Evolutionary conservation across 164 flowering plant genomes (phyloP).

Genomic region (Tetrastigma voinierianum): DNA sequence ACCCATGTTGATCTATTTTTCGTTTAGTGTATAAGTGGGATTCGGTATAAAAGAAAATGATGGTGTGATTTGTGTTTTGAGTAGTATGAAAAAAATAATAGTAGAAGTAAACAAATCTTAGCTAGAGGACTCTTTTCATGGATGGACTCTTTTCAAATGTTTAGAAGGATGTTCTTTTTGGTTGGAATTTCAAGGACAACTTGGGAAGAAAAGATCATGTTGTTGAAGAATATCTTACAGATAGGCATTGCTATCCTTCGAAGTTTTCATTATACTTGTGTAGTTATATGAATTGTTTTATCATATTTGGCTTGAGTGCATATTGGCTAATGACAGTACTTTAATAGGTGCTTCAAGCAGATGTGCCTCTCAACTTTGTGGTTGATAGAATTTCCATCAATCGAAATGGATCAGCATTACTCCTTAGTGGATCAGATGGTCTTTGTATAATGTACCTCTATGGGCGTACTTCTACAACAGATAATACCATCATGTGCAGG

Average conservation of each 20-base stretch:
- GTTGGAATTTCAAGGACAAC: no score
- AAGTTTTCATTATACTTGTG: not conserved
- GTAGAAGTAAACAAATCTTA: no score
- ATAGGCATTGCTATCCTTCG: not conserved
- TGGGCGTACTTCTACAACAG: conserved; percentile 52
- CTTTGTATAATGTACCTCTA: conserved; percentile 66
- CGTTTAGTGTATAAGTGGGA: no score
- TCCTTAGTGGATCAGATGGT: conserved; percentile 56
- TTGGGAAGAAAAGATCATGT: no score
- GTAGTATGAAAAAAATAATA: no score
- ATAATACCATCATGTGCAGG: conserved; percentile 66
- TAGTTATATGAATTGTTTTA: not conserved
- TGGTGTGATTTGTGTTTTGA: no score
- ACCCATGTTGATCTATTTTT: no score
- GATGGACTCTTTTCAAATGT: no score
- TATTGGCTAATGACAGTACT: conserved; percentile 11
- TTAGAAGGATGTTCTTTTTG: no score
- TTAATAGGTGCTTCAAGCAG: conserved; percentile 65
- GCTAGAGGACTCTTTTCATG: no score
- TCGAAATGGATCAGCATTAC: conserved; percentile 65
- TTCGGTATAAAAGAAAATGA: no score
- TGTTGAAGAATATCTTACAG: no score
- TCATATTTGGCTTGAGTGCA: not conserved
- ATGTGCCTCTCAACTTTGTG: conserved; percentile 40
- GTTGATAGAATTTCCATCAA: conserved; percentile 65